Conservation (phyloP, 163 green algal genomes). For the Scenedesmus sp. region DNA sequence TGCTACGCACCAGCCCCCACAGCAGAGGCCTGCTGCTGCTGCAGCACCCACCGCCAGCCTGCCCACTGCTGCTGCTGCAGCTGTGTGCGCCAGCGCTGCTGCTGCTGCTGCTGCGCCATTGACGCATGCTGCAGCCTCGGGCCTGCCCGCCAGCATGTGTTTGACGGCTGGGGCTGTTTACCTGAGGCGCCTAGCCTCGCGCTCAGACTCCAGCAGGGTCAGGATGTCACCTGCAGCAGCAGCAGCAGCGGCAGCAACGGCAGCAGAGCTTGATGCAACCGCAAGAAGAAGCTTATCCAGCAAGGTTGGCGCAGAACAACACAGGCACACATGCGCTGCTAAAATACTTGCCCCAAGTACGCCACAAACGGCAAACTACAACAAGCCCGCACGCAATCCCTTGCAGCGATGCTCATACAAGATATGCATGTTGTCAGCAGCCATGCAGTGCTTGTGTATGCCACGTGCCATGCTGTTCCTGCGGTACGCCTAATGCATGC, state of each 20-base stretch:
- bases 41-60: background rate
- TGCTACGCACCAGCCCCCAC: background rate
- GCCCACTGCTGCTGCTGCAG: background rate
- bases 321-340: too few species aligned
- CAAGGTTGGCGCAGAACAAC: too few species aligned
- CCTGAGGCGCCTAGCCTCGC: constrained; percentile 95
- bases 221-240: constrained; percentile 95
- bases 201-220: constrained; percentile 99
- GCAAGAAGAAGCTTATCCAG: background rate
- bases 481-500: background rate
- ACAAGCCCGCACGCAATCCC: too few species aligned
- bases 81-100: background rate
- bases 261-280: background rate
- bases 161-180: constrained; percentile 63
- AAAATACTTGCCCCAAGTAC: too few species aligned
- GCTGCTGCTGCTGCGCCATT: background rate
- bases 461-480: background rate
- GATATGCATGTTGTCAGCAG: too few species aligned
- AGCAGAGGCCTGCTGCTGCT: constrained; percentile 10
- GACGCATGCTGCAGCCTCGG: background rate
- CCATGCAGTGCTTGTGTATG: too few species aligned
- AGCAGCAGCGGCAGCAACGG: background rate
- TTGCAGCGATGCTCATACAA: too few species aligned
- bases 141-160: background rate
- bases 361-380: too few species aligned